A percentile compares a stretch with the other conserved stretches of the same genome.
These are phyloP conservation scores for Bombardia bombarda DNA, from an alignment of 495 filamentous ascomycete genomes.

Conservation along the genomic window DNA sequence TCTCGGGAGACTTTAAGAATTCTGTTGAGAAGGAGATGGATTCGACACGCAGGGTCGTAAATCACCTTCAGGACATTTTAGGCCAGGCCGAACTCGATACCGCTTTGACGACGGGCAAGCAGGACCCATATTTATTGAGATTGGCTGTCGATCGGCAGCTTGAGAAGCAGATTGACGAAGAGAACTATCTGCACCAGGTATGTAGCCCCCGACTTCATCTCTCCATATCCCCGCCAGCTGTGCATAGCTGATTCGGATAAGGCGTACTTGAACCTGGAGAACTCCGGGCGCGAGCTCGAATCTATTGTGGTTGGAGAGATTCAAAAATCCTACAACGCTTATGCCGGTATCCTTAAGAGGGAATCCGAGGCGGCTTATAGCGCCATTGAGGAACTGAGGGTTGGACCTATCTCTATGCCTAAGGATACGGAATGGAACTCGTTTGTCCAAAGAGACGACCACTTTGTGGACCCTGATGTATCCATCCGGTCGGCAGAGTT, in stretches of 20 bases:
- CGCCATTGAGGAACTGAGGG: slow-evolving; percentile 73
- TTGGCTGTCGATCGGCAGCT: slow-evolving; percentile 80
- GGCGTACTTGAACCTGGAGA: slow-evolving; percentile 93
- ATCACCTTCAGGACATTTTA: slow-evolving; percentile 71
- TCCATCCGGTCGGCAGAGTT: slow-evolving; percentile 70
- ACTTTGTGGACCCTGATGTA: slow-evolving; percentile 79
- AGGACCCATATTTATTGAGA: slow-evolving; percentile 82
- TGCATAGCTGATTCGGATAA: slow-evolving; percentile 21
- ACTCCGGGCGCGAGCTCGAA: slow-evolving; percentile 88
- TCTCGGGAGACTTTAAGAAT: slow-evolving; percentile 93
- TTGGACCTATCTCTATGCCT: slow-evolving; percentile 78
- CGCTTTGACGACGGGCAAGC: slow-evolving; percentile 66
- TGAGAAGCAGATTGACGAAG: slow-evolving; percentile 88
- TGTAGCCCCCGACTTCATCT: neutral
- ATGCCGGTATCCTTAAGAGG: slow-evolving; percentile 78
- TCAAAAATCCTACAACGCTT: slow-evolving; percentile 91
- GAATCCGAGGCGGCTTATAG: slow-evolving; percentile 78
- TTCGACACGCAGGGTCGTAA: slow-evolving; percentile 59
- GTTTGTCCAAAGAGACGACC: slow-evolving; percentile 75
- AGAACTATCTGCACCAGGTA: slow-evolving; percentile 93
- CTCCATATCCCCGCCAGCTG: slow-evolving; percentile 8
- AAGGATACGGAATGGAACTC: slow-evolving; percentile 84
- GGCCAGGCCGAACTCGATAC: slow-evolving; percentile 70
- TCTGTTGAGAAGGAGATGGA: slow-evolving; percentile 75
- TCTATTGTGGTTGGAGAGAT: slow-evolving; percentile 95